A percentile compares a stretch with the other conserved stretches of the same genome.
These are phyloP conservation scores for Haplosporangium sp. DNA, from an alignment of 371 early-diverging fungal genomes.

Conservation along the genomic window DNA sequence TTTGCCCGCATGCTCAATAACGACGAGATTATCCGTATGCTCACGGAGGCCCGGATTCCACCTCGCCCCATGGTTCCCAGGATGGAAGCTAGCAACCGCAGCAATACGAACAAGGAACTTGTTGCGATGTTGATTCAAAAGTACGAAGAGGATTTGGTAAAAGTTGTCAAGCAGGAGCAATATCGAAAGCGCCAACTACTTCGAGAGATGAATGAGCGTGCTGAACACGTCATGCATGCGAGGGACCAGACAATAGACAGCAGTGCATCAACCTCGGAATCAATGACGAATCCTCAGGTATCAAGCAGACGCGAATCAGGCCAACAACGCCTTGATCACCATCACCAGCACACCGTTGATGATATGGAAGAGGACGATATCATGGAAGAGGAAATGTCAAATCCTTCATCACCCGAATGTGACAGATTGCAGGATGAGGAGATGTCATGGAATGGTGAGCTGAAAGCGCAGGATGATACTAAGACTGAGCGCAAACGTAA, in stretches of 20 bases:
- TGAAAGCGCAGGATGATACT: constrained; percentile 1
- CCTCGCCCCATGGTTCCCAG: constrained; percentile 40
- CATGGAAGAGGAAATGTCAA: constrained; percentile 47
- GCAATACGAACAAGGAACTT: constrained; percentile 6
- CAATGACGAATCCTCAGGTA: not conserved
- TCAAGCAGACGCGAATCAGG: not conserved
- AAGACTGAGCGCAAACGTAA: constrained; percentile 30
- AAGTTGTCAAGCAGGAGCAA: constrained; percentile 25
- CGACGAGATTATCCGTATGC: constrained; percentile 11
- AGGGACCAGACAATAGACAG: constrained; percentile 13
- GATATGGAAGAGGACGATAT: constrained; percentile 49
- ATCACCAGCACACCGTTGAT: constrained; percentile 8
- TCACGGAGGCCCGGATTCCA: constrained; percentile 27
- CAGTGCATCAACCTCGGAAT: not conserved
- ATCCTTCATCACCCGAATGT: constrained; percentile 44
- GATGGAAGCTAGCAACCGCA: not conserved
- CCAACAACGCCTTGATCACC: not conserved
- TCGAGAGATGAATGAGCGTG: constrained; percentile 21
- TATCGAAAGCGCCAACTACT: constrained; percentile 16
- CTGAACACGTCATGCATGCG: constrained; percentile 15
- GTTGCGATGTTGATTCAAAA: constrained; percentile 22
- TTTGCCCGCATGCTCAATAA: constrained; percentile 27
- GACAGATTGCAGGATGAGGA: constrained; percentile 23
- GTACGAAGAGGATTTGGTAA: constrained; percentile 23
- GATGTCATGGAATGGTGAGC: constrained; percentile 37